Base-by-base conservation (phyloP, 1,139 yeast species). In the Nakaseomyces bracarensis region DNA sequence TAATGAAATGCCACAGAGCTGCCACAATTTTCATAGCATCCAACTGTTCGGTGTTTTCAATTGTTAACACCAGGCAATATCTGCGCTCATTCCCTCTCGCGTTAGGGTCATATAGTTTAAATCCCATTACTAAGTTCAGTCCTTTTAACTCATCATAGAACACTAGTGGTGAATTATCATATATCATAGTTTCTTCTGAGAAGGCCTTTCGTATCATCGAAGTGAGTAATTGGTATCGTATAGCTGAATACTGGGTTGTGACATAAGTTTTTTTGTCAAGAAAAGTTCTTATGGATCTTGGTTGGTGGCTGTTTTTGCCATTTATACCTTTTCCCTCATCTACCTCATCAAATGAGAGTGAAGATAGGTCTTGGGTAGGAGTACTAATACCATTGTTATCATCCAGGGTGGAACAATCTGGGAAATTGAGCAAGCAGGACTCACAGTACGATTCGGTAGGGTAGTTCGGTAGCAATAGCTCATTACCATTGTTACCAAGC, bases 31-130 rank as follows among this genome's bases (percentile, higher is more conserved):
- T 36, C 58, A 57, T 58, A 0, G 60, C 44, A 8, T 40, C 28
- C 2, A 47, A 44, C 22, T 66, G 68, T 5, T 67, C 56, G 49
- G 79, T 87, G 37, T 71, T 63, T 51, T 81, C 86, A 15, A 78
- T 67, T 3, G 81, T 69, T 22, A 82, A 75, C 49, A 82, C 71
- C 18, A 82, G 59, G 2, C 85, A 71, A 53, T 82, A 84, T 45
- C 83, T 73, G 43, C 95, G 65, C 53, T 82, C 91, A 4, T 83
- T 78, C 1, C 95, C 95, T 43, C 95, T 69, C 0, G 95, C 89
- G 42, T 77, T 74, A 19, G 70, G 65, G 58, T 85, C 95, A 29
- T 69, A 69, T 11, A 84, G 66, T 54, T 81, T 80, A 64, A 85
- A 83, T 5, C 81, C 75, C 45, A 76, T 68, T 26, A 77, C 74